Evolutionary conservation across 352 stramenopile genomes (phyloP).

Genomic region (Albugo laibachii): DNA sequence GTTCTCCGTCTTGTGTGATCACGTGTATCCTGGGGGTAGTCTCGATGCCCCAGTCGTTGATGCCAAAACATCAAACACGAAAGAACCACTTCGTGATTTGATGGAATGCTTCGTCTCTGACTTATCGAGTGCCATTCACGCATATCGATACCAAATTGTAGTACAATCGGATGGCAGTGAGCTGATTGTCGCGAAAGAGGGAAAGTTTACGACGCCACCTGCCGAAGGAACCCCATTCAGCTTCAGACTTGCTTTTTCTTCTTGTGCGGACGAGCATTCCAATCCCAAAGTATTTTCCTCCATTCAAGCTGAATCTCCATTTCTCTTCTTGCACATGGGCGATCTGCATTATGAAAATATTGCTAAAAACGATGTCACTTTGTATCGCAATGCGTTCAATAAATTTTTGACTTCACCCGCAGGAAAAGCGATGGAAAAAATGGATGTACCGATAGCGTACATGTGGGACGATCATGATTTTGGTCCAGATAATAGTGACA

Average conservation of each 20-base stretch:
- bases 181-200: conserved; percentile 10
- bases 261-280: conserved; percentile 61
- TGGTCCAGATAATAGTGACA: conserved; percentile 76
- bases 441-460: conserved; percentile 72
- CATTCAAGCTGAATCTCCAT: conserved; percentile 34
- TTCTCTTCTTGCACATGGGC: conserved; percentile 80
- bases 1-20: background rate
- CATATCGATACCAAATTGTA: conserved; percentile 41
- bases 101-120: conserved; percentile 25
- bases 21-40: background rate
- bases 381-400: conserved; percentile 41
- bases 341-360: conserved; percentile 80
- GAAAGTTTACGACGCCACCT: conserved; percentile 28
- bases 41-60: background rate
- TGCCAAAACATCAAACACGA: background rate
- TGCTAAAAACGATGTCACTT: conserved; percentile 28
- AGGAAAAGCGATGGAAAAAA: conserved; percentile 48
- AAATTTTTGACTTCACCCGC: conserved; percentile 51
- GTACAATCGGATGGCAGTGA: conserved; percentile 6
- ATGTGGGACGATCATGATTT: conserved; percentile 87
- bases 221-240: conserved; percentile 21
- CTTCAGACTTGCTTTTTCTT: conserved; percentile 62
- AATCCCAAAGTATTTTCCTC: conserved; percentile 44
- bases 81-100: background rate
- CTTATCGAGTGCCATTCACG: conserved; percentile 21